Conservation (phyloP, 2,329 filamentous ascomycete genomes). For the Ustulina deusta region DNA sequence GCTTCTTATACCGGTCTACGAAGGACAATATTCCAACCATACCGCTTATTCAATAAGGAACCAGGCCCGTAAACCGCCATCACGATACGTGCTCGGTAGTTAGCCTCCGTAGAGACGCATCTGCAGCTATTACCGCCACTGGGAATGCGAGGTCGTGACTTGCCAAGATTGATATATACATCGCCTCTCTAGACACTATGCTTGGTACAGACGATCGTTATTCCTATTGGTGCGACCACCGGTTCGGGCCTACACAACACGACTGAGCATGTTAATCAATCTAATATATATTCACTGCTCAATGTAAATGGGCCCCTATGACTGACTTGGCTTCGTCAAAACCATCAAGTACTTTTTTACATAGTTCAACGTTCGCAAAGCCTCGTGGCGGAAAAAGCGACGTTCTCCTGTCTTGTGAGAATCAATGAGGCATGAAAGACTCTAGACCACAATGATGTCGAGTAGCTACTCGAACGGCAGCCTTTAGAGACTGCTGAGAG, state of each 20-base stretch:
- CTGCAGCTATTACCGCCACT: slow-evolving; percentile 42
- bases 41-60: slow-evolving; percentile 48
- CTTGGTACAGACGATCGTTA: slow-evolving; percentile 40
- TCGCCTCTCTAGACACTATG: slow-evolving; percentile 38
- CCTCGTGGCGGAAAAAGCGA: background rate
- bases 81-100: slow-evolving; percentile 49
- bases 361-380: slow-evolving; percentile 28
- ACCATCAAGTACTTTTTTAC: slow-evolving; percentile 20
- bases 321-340: slow-evolving; percentile 29
- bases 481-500: background rate
- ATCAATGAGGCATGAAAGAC: background rate
- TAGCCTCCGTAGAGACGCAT: slow-evolving; percentile 48
- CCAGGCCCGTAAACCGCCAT: slow-evolving; percentile 46
- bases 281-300: slow-evolving; percentile 41
- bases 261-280: slow-evolving; percentile 44
- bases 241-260: slow-evolving; percentile 46
- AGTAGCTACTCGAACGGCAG: background rate
- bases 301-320: slow-evolving; percentile 36
- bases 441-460: background rate
- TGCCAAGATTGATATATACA: slow-evolving; percentile 26
- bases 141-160: slow-evolving; percentile 41
- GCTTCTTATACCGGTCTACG: slow-evolving; percentile 46
- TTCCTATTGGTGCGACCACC: slow-evolving; percentile 45
- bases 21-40: slow-evolving; percentile 14
- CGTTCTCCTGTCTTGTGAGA: background rate